Evolutionary conservation across 345 rosid genomes (phyloP).

Genomic region (Theobroma cacao): DNA sequence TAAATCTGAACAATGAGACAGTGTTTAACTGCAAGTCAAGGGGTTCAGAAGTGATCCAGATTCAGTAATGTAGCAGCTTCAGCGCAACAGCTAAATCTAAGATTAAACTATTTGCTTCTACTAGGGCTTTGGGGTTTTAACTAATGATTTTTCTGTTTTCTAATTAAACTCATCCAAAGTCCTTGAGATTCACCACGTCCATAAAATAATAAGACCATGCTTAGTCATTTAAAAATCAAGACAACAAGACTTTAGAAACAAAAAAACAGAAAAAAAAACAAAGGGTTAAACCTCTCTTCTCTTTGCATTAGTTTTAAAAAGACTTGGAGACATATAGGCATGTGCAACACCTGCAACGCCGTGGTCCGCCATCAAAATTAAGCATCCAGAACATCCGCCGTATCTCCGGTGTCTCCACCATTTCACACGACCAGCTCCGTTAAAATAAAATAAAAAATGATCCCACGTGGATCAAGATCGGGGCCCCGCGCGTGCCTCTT

Average conservation of each 20-base stretch:
- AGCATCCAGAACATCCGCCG: slow-evolving; percentile 45
- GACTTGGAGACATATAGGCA: slow-evolving; percentile 19
- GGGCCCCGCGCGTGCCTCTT: slow-evolving; percentile 25
- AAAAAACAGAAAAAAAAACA: neutral
- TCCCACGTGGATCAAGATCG: slow-evolving; percentile 19
- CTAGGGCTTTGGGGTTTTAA: neutral
- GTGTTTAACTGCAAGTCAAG: neutral
- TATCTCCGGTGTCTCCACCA: slow-evolving; percentile 36
- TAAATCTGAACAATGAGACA: neutral
- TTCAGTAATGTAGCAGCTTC: neutral
- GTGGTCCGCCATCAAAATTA: slow-evolving; percentile 33
- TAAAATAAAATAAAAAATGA: too few species aligned
- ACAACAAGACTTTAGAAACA: neutral
- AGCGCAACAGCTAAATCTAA: neutral
- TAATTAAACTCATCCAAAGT: neutral
- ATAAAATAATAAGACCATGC: neutral
- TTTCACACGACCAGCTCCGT: neutral
- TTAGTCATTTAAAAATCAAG: neutral
- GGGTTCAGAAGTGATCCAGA: neutral
- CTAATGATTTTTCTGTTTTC: neutral
- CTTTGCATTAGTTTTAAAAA: slow-evolving; percentile 11
- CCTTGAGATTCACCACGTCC: slow-evolving; percentile 35
- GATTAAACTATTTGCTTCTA: neutral
- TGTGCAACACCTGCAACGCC: slow-evolving; percentile 41
- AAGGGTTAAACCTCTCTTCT: neutral